Percentiles rank a stretch among this genome's conserved stretches.
phyloP scores from a whole-genome alignment of 768 basidiomycete species.

The Xanthoconium stramineum region DNA sequence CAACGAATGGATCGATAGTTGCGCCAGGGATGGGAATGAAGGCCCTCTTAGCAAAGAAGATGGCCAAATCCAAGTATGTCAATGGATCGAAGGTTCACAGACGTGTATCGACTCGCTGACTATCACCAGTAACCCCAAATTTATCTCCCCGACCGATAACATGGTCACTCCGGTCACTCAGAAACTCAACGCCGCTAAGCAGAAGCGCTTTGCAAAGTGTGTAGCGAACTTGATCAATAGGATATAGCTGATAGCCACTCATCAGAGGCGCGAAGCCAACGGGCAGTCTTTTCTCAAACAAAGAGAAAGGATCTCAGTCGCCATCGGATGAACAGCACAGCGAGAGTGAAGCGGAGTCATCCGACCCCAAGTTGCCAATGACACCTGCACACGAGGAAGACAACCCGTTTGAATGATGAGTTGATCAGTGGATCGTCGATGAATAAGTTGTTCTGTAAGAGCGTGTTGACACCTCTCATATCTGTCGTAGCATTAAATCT shows the following conservation, averaged over 20 bases:
- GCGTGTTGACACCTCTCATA: constrained; percentile 18
- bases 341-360: constrained; percentile 38
- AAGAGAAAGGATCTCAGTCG: constrained; percentile 35
- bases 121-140: constrained; percentile 70
- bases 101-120: constrained; percentile 4
- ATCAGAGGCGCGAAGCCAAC: constrained; percentile 59
- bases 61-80: constrained; percentile 84
- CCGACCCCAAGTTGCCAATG: constrained; percentile 27
- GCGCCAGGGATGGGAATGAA: constrained; percentile 81
- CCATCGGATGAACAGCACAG: constrained; percentile 32
- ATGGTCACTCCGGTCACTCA: constrained; percentile 92
- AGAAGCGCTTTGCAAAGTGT: constrained; percentile 91
- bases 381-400: constrained; percentile 51
- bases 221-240: constrained; percentile 26
- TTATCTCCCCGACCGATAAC: constrained; percentile 92
- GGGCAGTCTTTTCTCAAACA: constrained; percentile 50
- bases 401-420: constrained; percentile 59
- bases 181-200: constrained; percentile 87
- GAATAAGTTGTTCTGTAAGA: constrained; percentile 26
- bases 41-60: constrained; percentile 88
- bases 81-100: not conserved
- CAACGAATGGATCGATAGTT: constrained; percentile 49
- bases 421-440: not conserved
- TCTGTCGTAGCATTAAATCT: constrained; percentile 24
- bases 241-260: not conserved